A percentile compares a stretch with the other conserved stretches of the same genome.
Evolutionary conservation across 371 early-diverging fungal species (phyloP).

Genomic region (Mucor ambiguus): DNA sequence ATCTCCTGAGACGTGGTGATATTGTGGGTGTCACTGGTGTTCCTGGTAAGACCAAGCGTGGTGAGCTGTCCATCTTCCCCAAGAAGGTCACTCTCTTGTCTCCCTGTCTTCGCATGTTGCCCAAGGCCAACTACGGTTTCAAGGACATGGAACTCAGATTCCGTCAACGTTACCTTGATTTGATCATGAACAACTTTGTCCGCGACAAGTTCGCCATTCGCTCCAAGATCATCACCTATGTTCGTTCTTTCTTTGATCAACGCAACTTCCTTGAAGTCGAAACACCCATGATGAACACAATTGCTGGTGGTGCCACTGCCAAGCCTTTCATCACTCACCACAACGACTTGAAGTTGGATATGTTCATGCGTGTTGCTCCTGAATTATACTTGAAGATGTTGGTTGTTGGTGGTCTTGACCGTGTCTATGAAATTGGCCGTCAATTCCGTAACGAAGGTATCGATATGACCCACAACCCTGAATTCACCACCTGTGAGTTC

Average conservation of each 20-base stretch:
- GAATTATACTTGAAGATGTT: conserved; percentile 98
- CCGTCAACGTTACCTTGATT: conserved; percentile 98
- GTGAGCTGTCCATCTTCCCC: conserved; percentile 98
- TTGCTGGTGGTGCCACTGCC: conserved; percentile 99
- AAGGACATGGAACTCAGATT: conserved; percentile 97
- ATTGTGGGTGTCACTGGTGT: conserved; percentile 96
- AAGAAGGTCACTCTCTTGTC: conserved; percentile 85
- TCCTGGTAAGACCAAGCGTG: conserved; percentile 94
- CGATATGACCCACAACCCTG: conserved; percentile 99
- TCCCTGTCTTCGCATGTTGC: conserved; percentile 98
- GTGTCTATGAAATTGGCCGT: conserved; percentile 99
- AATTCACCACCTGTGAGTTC: conserved; percentile 98
- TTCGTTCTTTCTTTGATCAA: conserved; percentile 94
- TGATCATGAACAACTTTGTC: conserved; percentile 98
- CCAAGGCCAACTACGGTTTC: conserved; percentile 96
- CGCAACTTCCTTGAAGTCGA: conserved; percentile 99
- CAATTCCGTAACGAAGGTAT: conserved; percentile 99
- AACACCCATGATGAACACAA: conserved; percentile 99
- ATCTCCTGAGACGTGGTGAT: conserved; percentile 95
- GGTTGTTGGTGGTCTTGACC: conserved; percentile 98
- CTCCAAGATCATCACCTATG: conserved; percentile 92
- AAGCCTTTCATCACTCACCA: conserved; percentile 99
- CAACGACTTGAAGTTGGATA: conserved; percentile 98
- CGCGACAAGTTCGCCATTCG: conserved; percentile 94
- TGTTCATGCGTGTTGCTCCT: conserved; percentile 99